phyloP scores from a whole-genome alignment of 805 yeast genomes.

The Wickerhamiella musiphila region DNA sequence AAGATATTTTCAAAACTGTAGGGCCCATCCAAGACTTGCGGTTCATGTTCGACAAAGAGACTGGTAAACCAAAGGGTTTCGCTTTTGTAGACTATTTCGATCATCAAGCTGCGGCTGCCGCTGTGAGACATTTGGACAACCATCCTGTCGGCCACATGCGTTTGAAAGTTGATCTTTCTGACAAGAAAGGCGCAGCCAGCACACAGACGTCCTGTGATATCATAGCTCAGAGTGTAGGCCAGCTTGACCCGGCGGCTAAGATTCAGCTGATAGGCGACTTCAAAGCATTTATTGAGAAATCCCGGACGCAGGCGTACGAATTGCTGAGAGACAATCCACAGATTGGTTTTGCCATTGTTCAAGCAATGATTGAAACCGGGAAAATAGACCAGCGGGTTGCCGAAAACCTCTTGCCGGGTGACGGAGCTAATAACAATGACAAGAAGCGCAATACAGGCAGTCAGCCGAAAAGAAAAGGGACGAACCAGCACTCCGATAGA shows the following conservation, averaged over 20 bases:
- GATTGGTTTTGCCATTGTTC: conserved; percentile 66
- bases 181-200: conserved; percentile 26
- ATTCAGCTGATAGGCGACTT: conserved; percentile 37
- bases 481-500: background rate
- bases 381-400: conserved; percentile 18
- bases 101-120: conserved; percentile 73
- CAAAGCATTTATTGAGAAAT: conserved; percentile 36
- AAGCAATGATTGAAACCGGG: conserved; percentile 34
- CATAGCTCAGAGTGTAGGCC: conserved; percentile 12
- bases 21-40: conserved; percentile 72
- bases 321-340: conserved; percentile 63
- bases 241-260: conserved; percentile 24
- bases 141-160: conserved; percentile 55
- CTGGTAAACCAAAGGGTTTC: conserved; percentile 82
- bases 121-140: conserved; percentile 74
- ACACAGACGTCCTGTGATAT: conserved; percentile 17
- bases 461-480: background rate
- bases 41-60: conserved; percentile 68
- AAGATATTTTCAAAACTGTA: conserved; percentile 66
- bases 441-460: background rate
- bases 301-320: conserved; percentile 41
- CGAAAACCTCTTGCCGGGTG: conserved; percentile 7
- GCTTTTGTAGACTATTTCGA: conserved; percentile 77
- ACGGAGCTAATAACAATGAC: no score
- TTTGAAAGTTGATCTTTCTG: conserved; percentile 58